phyloP scores from a whole-genome alignment of 352 stramenopile species.

The Globisporangium solare region DNA sequence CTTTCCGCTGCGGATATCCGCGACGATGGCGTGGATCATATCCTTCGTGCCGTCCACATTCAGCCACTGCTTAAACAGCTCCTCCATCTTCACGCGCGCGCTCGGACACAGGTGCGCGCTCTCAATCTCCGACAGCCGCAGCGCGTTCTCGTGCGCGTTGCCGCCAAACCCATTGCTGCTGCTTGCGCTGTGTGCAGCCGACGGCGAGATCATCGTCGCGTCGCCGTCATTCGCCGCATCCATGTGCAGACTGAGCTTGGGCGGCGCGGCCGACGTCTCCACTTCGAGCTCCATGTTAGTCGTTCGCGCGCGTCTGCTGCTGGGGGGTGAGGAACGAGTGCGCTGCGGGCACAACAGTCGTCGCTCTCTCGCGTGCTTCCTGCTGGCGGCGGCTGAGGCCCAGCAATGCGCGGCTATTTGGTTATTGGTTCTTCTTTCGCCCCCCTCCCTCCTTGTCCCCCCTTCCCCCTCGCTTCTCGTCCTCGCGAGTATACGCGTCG shows the following conservation, averaged over 20 bases:
- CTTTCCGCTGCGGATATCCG: constrained; percentile 71
- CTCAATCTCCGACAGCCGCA: constrained; percentile 81
- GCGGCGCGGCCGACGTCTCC: constrained; percentile 3
- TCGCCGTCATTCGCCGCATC: constrained; percentile 20
- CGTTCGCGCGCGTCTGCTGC: neutral
- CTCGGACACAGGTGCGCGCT: constrained; percentile 72
- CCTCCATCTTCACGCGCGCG: constrained; percentile 84
- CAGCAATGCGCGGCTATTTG: no score
- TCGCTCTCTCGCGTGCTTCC: no score
- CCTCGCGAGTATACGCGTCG: no score
- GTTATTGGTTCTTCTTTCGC: no score
- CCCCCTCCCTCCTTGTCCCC: no score
- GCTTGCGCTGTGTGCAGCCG: constrained; percentile 16
- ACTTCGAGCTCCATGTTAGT: constrained; percentile 16
- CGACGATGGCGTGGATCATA: constrained; percentile 79
- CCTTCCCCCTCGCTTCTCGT: no score
- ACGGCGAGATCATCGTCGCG: constrained; percentile 57
- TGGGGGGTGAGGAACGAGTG: no score
- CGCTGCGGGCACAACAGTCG: no score
- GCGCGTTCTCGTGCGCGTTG: constrained; percentile 22
- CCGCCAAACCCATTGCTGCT: constrained; percentile 6
- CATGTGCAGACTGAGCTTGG: neutral
- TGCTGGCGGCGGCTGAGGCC: no score
- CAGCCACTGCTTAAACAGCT: constrained; percentile 85
- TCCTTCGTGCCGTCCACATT: constrained; percentile 81